Base-by-base conservation (phyloP, 139 green algal genomes). In the Marvania coccoides region DNA sequence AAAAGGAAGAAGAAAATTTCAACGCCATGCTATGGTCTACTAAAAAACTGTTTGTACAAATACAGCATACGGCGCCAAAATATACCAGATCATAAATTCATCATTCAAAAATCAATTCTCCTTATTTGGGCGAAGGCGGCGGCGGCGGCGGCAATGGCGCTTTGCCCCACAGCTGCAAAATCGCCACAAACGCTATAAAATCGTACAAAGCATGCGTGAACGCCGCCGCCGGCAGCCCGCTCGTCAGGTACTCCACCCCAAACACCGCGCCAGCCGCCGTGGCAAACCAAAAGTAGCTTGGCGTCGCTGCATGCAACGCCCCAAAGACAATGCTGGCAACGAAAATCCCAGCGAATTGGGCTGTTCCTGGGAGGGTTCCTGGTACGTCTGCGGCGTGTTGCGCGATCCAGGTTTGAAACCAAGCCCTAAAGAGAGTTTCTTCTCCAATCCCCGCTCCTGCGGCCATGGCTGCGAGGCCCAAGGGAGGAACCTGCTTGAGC, bases 401-500 rank as follows among this genome's bases (percentile, higher is more conserved):
- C 9, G 12, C 37, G 10, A 59, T 29, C 12, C 48, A 9, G 1
- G 19, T 47, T 35, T 75, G 69, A 46, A 75, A 13, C 45, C 62
- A 58, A 4, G 8, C 69, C 6, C 69, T 14, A n/a, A 75, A 75
- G 15, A 75, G 61, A 1, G 60, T 64, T 39, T 75, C 69, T 10
- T 75, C 69, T 0, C 69, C 69, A 9, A 75, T 28, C 8, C 69
- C 69, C 19, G 69, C 69, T 2, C 69, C 69, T 1, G 62, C 14
- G 2, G 69, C 58, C 19, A 75, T 62, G 35, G 69, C 8, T 5
- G 23, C 51, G 45, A 75, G 35, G 35, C 69, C 69, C 56, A 31
- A 71, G 5, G 34, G 7, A 13, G 63, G 63, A 12, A 71, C 30
- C 33, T 29, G 14, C 14, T 28, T 12, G 14, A 69, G 45, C 46